These are phyloP conservation scores for Tieghemiomyces parasiticus DNA, from an alignment of 192 early-diverging fungal genomes.

Conservation along the genomic window DNA sequence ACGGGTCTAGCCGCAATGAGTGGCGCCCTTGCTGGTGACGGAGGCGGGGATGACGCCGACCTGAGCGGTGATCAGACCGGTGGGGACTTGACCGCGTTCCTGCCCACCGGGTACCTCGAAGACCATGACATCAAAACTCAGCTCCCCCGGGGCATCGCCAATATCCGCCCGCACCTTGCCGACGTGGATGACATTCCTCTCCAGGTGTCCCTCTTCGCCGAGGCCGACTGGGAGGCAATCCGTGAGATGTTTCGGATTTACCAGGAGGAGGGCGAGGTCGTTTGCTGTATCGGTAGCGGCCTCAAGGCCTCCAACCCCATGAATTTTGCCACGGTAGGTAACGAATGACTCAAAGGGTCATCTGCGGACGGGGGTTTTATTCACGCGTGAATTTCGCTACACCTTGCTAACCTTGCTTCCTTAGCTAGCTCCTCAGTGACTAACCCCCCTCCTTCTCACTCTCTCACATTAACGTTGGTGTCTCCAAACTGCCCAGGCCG, in stretches of 20 bases:
- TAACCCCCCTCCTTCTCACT: no score
- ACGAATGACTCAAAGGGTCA: no score
- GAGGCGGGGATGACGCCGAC: no score
- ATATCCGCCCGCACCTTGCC: constrained; percentile 74
- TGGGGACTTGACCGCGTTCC: no score
- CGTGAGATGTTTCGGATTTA: constrained; percentile 91
- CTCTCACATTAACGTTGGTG: no score
- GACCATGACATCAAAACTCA: constrained; percentile 94
- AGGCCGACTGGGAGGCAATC: constrained; percentile 63
- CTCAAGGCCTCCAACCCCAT: constrained; percentile 73
- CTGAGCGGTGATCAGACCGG: no score
- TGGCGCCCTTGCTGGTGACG: background rate
- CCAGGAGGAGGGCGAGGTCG: constrained; percentile 95
- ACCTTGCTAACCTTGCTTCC: no score
- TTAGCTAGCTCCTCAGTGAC: no score
- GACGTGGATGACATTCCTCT: constrained; percentile 96
- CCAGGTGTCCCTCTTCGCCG: constrained; percentile 97
- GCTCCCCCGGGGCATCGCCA: constrained; percentile 86
- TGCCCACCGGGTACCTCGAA: constrained; percentile 70
- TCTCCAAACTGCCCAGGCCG: no score
- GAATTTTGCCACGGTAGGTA: constrained; percentile 64
- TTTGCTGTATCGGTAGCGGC: constrained; percentile 87
- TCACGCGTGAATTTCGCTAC: no score
- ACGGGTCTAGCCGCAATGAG: constrained; percentile 18
- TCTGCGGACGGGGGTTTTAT: no score